Base-by-base conservation (phyloP, 2,329 filamentous ascomycete species). In the Aureobasidium sp. region DNA sequence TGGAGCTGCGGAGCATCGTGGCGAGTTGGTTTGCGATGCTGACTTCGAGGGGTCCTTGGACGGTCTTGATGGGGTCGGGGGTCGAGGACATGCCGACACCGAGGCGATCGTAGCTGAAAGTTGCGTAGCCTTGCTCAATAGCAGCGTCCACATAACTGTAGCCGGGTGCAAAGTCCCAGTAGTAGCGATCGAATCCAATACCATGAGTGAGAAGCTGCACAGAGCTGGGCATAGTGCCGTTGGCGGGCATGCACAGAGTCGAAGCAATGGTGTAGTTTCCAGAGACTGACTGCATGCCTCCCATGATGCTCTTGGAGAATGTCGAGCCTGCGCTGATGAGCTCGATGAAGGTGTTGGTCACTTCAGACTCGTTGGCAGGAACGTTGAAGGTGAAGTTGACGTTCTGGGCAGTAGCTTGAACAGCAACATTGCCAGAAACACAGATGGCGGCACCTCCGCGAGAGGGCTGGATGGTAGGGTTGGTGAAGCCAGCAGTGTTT, bases 121-220 rank as follows among this genome's bases (percentile, higher is more conserved):
- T 76, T 3, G 74, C 72, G 66, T 75, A 76, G 61, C 72, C 72
- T 36, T 70, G 65, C 41, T 68, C 68, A 4, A 74, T 71, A 3
- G 76, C 76, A n/a, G 71, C 69, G 63, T 77, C 75, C 22, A 76
- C 70, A 62, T 77, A 77, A 65, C 69, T 73, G 68, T 77, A 76
- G 45, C 70, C 72, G 8, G 68, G 67, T 15, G 71, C 69, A 63
- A 76, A 73, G 66, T 77, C 72, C 69, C 70, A 71, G 63, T 72
- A 66, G 64, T 69, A 65, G 66, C 68, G 66, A 42, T 77, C 75
- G 58, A 75, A 71, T 25, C 73, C 75, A 53, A 73, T 71, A 48
- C 76, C 76, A 62, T 78, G 75, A 12, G 73, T 75, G 29, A 77
- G 66, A 52, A 77, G 66, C 64, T 78, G 76, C 7, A 77, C 68